Conservation (phyloP, 2,329 filamentous ascomycete genomes). For the Penicillium glabrum region DNA sequence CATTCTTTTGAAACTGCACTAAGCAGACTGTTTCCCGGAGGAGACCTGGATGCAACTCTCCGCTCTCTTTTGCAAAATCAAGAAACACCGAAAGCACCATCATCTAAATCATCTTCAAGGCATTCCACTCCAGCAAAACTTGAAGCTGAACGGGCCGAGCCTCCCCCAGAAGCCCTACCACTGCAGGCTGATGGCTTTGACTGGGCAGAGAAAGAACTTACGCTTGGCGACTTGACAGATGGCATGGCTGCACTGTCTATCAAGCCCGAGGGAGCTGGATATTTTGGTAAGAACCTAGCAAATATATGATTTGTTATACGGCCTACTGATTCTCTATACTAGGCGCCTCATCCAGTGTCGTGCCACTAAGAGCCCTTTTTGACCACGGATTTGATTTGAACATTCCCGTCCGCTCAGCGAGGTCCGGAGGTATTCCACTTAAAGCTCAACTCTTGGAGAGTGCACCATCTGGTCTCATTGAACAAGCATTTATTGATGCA, state of each 20-base stretch:
- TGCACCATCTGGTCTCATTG: constrained; percentile 39
- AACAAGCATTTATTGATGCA: constrained; percentile 45
- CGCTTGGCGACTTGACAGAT: constrained; percentile 39
- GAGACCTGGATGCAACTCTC: constrained; percentile 40
- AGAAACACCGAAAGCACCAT: constrained; percentile 32
- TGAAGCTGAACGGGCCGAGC: constrained; percentile 35
- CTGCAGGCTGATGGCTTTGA: constrained; percentile 42
- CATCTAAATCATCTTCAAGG: constrained; percentile 39
- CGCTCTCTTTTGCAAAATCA: constrained; percentile 39
- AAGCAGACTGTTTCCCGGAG: constrained; percentile 39
- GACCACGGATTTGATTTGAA: constrained; percentile 43
- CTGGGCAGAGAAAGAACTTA: constrained; percentile 41
- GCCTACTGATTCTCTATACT: background rate
- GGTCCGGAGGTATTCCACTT: constrained; percentile 32
- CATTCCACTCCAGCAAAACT: constrained; percentile 38
- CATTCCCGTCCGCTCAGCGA: constrained; percentile 31
- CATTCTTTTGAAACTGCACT: constrained; percentile 40
- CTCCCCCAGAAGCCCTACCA: constrained; percentile 45
- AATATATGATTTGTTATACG: too few relatives aligned
- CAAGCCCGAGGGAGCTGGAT: constrained; percentile 40
- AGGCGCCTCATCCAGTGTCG: constrained; percentile 42
- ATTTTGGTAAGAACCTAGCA: constrained; percentile 32
- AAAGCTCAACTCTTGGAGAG: constrained; percentile 40
- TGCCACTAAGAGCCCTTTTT: constrained; percentile 38
- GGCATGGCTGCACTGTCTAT: constrained; percentile 44